Percentiles rank a stretch among this genome's conserved stretches.
Evolutionary conservation across 1,139 yeast species (phyloP).

Genomic region (Magnusiomyces fungicola): DNA sequence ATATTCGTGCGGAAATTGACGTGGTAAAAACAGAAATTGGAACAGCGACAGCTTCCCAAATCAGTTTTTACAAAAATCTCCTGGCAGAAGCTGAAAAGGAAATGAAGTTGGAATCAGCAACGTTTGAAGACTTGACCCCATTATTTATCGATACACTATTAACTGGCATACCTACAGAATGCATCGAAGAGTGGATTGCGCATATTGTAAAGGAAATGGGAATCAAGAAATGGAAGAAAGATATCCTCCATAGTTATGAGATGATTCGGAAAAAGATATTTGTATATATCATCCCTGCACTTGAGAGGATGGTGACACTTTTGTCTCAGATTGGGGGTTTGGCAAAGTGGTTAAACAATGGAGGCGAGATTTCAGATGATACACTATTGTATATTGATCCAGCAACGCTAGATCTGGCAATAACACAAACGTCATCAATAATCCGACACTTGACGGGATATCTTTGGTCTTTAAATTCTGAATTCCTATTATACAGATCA

Average conservation of each 20-base stretch:
- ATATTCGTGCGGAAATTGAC: slow-evolving; percentile 38
- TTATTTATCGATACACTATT: slow-evolving; percentile 45
- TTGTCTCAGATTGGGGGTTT: slow-evolving; percentile 43
- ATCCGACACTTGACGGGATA: slow-evolving; percentile 37
- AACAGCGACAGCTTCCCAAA: slow-evolving; percentile 37
- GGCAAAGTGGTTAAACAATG: slow-evolving; percentile 36
- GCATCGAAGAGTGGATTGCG: slow-evolving; percentile 43
- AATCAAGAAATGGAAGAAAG: slow-evolving; percentile 47
- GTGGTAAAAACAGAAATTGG: slow-evolving; percentile 36
- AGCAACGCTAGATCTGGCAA: slow-evolving; percentile 28
- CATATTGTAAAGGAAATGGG: slow-evolving; percentile 62
- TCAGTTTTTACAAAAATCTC: slow-evolving; percentile 35
- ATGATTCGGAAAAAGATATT: slow-evolving; percentile 40
- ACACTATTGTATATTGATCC: slow-evolving; percentile 32
- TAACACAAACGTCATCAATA: slow-evolving; percentile 31
- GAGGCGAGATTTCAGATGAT: slow-evolving; percentile 9
- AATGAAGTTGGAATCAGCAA: slow-evolving; percentile 15
- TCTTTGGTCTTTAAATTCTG: slow-evolving; percentile 46
- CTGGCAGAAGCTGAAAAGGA: slow-evolving; percentile 18
- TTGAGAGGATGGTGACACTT: slow-evolving; percentile 52
- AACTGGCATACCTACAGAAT: slow-evolving; percentile 51
- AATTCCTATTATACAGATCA: slow-evolving; percentile 44
- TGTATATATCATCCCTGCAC: slow-evolving; percentile 46
- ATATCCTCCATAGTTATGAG: slow-evolving; percentile 48
- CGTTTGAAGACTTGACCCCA: slow-evolving; percentile 17